Evolutionary conservation across 176 grass and related monocot species (phyloP), one percentile per base, ranked within the genome.

Genomic region (Aegilops longissima): DNA sequence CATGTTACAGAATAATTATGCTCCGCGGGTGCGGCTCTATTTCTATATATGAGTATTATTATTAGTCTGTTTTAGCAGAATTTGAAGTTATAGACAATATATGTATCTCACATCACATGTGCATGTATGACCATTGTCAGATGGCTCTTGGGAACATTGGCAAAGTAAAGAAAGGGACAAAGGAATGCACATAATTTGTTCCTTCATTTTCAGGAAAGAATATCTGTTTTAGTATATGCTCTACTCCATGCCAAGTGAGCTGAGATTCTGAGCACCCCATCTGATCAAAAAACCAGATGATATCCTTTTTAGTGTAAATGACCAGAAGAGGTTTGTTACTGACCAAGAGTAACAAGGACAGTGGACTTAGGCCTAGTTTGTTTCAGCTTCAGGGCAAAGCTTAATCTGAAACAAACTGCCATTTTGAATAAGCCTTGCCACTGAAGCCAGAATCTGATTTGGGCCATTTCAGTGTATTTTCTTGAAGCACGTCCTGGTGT

Each of bases 111-210:
- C 14, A 54, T 62, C 34, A 70, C 25, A 80, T 71, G 35, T 35
- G 63, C 38, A 73, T 13, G 49, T 29, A 35, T 10, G 44, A 47
- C 3, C 44, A 47, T 47, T 47, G 1, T 47, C 44, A 13, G 12
- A 47, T 47, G 44, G 12, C 0, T 12, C 44, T 47, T 47, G 20
- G 23, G 80, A 52, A 83, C 7, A 52, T 10, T 6, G 21, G 31
- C 35, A 70, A 88, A 34, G 27, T 54, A 54, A 54, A 49, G 8
- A 84, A 73, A 74, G 4, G 6, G 21, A 72, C 66, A 80, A 66
- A 35, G 2, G 7, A 30, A 84, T 31, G 23, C 16, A 18, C 51
- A 2, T 1, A 54, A 54, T 2, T 54, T 54, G 29, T 49, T 67
- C 39, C 51, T 35, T 49, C 45, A 49, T 17, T 52, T 71, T 27